Percentiles rank a stretch among this genome's conserved stretches.
Evolutionary conservation across 495 filamentous ascomycete species (phyloP).

Genomic region (Xanthoparmelia taractica): DNA sequence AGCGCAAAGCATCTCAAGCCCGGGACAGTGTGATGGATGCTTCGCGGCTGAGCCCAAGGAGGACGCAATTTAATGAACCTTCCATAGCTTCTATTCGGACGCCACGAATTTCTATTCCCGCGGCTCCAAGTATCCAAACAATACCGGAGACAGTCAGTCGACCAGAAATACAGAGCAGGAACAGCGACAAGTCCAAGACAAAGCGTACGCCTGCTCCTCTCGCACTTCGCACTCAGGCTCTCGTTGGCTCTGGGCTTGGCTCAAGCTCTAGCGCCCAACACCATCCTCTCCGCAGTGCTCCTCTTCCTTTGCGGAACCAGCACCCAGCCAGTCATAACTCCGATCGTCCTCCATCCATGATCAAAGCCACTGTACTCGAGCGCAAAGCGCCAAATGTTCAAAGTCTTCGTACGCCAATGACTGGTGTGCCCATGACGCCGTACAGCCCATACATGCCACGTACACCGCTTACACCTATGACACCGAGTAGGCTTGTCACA

Average conservation of each 20-base stretch:
- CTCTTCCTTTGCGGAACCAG: slow-evolving; percentile 33
- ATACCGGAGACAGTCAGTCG: slow-evolving; percentile 16
- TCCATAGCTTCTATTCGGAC: slow-evolving; percentile 22
- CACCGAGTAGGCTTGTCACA: slow-evolving; percentile 66
- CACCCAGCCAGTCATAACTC: slow-evolving; percentile 27
- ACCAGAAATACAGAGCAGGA: slow-evolving; percentile 8
- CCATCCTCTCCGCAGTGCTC: slow-evolving; percentile 29
- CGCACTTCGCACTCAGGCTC: slow-evolving; percentile 22
- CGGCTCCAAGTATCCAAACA: slow-evolving; percentile 22
- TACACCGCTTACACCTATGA: slow-evolving; percentile 79
- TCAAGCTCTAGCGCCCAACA: slow-evolving; percentile 16
- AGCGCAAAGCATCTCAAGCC: slow-evolving; percentile 10
- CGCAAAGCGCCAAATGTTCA: slow-evolving; percentile 40
- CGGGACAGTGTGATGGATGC: slow-evolving; percentile 18
- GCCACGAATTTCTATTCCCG: slow-evolving; percentile 22
- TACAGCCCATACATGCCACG: slow-evolving; percentile 92
- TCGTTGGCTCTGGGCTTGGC: slow-evolving; percentile 1
- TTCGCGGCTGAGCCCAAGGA: slow-evolving; percentile 23
- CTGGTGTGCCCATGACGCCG: slow-evolving; percentile 65
- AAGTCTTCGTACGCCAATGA: slow-evolving; percentile 54
- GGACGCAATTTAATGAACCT: slow-evolving; percentile 20
- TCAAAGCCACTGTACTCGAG: slow-evolving; percentile 75
- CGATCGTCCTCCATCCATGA: slow-evolving; percentile 51
- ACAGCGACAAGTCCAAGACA: slow-evolving; percentile 16
- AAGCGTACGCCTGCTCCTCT: slow-evolving; percentile 24